Evolutionary conservation across 208 protist species (phyloP), one percentile per base, ranked within the genome.

Genomic region (Leishmania amazonensis): DNA sequence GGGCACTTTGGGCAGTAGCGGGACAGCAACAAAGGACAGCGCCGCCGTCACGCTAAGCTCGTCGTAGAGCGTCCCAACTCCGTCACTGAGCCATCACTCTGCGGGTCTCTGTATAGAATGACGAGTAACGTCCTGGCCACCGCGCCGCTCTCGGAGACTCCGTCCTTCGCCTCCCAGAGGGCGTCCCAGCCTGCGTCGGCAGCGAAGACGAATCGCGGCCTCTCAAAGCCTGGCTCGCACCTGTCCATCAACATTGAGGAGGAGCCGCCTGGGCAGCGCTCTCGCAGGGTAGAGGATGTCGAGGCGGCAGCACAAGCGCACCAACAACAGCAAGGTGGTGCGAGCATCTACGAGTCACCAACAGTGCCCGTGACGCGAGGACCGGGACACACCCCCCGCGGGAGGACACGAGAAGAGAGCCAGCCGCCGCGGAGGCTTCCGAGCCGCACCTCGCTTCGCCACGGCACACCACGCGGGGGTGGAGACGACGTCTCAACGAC

Each of bases 341-440:
- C 51, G 13, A 2, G 8, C 31, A 62, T 24, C 49, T 19, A 35
- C 28, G 75, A 76, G 9, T 85, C 83, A 45, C 91, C 89, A 72
- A 79, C 81, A 28, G 85, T 93, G 19, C 91, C 91, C 0, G 64
- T 13, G n/a, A 86, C 85, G 7, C 91, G 91, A 17, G 91, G 91
- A n/a, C 89, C 83, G 7, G 74, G 67, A 9, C 85, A 85, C 81
- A 84, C 83, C 9, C 85, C 77, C 8, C 82, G 81, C 45, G 83
- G 80, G n/a, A 72, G 68, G 1, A 79, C 79, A 17, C 86, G 76
- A n/a, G 64, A 80, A 84, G 73, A 53, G 70, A 60, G 57, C 54
- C 31, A 76, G 73, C 80, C 87, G 35, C 84, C 78, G 51, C 47
- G 24, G 73, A 71, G 85, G 24, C 73, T 84, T 40, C 89, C 85